These are phyloP conservation scores for Diaporthe nobilis DNA, from an alignment of 2,329 filamentous ascomycete species.

Conservation along the genomic window DNA sequence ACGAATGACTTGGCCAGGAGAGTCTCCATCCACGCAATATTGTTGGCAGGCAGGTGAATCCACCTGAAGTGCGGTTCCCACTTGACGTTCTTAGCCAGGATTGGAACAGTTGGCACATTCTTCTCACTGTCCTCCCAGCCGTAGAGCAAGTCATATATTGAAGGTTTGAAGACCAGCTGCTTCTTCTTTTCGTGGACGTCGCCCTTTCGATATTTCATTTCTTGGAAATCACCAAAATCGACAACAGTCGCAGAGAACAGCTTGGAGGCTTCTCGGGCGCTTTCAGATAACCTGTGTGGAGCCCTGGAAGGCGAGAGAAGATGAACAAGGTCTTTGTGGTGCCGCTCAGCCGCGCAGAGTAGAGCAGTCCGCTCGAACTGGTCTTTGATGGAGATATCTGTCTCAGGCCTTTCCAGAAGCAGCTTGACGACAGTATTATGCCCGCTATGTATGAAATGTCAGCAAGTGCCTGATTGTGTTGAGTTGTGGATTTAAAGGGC, in stretches of 20 bases:
- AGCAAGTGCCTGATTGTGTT: not conserved
- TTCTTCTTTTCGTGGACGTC: conserved; percentile 44
- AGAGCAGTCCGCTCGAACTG: conserved; percentile 57
- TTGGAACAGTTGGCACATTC: conserved; percentile 61
- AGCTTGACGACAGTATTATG: conserved; percentile 58
- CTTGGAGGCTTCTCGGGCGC: conserved; percentile 60
- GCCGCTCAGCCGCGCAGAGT: conserved; percentile 57
- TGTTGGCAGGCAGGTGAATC: conserved; percentile 68
- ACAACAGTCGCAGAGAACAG: conserved; percentile 67
- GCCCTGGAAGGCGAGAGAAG: conserved; percentile 55
- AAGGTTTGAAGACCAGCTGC: conserved; percentile 61
- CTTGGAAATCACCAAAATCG: conserved; percentile 61
- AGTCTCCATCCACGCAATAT: conserved; percentile 73
- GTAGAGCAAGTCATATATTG: conserved; percentile 67
- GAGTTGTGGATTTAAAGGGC: too few relatives aligned
- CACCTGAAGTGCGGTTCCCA: conserved; percentile 64
- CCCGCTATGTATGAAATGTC: conserved; percentile 47
- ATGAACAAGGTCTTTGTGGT: conserved; percentile 54
- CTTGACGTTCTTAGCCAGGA: conserved; percentile 59
- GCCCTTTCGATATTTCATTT: conserved; percentile 36
- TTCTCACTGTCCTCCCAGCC: conserved; percentile 58
- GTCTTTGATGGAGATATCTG: conserved; percentile 53
- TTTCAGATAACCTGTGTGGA: conserved; percentile 51
- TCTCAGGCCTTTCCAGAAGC: conserved; percentile 54
- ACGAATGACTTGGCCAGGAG: conserved; percentile 76